Conservation (phyloP, 164 flowering plant species). For the Hamamelis virginiana region DNA sequence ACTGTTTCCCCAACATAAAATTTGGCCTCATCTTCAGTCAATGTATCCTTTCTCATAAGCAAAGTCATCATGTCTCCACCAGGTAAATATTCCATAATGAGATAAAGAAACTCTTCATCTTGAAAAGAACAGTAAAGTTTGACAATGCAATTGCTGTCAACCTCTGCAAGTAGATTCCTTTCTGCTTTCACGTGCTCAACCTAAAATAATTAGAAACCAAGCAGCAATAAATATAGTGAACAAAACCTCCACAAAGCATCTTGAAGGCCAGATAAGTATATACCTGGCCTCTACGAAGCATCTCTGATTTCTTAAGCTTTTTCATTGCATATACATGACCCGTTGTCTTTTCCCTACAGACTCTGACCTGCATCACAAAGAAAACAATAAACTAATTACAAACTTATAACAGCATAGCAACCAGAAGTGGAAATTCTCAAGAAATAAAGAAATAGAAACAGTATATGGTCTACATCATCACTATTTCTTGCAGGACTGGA, state of each 20-base stretch:
- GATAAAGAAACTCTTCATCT: constrained; percentile 75
- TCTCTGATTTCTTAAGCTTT: constrained; percentile 84
- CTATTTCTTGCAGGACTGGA: no score
- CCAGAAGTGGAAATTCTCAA: neutral
- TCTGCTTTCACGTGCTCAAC: constrained; percentile 86
- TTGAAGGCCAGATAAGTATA: neutral
- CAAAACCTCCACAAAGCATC: neutral
- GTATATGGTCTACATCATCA: no score
- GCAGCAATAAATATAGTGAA: constrained; percentile 2
- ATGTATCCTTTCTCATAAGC: constrained; percentile 75
- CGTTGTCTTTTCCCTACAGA: constrained; percentile 67
- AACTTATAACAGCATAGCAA: neutral
- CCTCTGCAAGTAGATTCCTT: constrained; percentile 81
- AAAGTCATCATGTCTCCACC: constrained; percentile 86
- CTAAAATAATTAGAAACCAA: constrained; percentile 27
- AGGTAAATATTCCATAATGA: constrained; percentile 78
- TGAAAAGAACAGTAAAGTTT: constrained; percentile 80
- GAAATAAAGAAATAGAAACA: no score
- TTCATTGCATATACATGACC: constrained; percentile 80
- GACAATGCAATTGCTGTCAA: constrained; percentile 80
- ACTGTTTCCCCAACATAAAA: constrained; percentile 79
- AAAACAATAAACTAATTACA: neutral
- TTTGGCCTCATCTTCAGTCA: constrained; percentile 69
- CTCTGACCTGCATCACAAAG: constrained; percentile 52
- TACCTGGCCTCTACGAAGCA: constrained; percentile 89